Evolutionary conservation across 2,329 filamentous ascomycete genomes (phyloP).

Genomic region (Chalara sp.): DNA sequence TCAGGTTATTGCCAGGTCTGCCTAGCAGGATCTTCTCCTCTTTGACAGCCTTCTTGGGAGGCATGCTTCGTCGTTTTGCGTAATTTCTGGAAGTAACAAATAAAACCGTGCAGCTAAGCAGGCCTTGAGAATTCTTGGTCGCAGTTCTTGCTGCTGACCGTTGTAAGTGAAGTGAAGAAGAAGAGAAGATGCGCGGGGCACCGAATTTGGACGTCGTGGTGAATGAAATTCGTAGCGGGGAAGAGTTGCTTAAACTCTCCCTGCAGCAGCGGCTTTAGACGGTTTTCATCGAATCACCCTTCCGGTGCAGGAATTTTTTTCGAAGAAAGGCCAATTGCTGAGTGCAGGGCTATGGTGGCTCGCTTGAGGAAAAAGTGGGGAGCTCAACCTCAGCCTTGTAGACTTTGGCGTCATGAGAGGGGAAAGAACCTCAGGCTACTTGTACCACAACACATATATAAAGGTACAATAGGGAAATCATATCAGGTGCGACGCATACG

Average conservation of each 20-base stretch:
- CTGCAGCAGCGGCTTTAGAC: not conserved
- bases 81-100: slow-evolving; percentile 47
- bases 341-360: too few relatives aligned
- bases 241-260: slow-evolving; percentile 15
- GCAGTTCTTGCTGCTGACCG: slow-evolving; percentile 42
- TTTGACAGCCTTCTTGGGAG: slow-evolving; percentile 86
- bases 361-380: too few relatives aligned
- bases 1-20: slow-evolving; percentile 93
- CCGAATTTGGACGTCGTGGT: slow-evolving; percentile 24
- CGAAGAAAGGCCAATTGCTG: too few relatives aligned
- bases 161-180: slow-evolving; percentile 43
- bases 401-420: not conserved
- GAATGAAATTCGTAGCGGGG: slow-evolving; percentile 20
- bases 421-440: not conserved
- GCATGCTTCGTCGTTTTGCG: slow-evolving; percentile 61
- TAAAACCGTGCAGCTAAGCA: slow-evolving; percentile 31
- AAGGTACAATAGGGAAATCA: too few relatives aligned
- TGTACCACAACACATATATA: too few relatives aligned
- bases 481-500: too few relatives aligned
- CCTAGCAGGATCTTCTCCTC: slow-evolving; percentile 97
- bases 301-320: too few relatives aligned
- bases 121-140: slow-evolving; percentile 25
- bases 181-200: slow-evolving; percentile 38
- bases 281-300: slow-evolving; percentile 12
- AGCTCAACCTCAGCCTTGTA: not conserved